These are phyloP conservation scores for Lenzites betulinus DNA, from an alignment of 768 basidiomycete species.

Conservation along the genomic window DNA sequence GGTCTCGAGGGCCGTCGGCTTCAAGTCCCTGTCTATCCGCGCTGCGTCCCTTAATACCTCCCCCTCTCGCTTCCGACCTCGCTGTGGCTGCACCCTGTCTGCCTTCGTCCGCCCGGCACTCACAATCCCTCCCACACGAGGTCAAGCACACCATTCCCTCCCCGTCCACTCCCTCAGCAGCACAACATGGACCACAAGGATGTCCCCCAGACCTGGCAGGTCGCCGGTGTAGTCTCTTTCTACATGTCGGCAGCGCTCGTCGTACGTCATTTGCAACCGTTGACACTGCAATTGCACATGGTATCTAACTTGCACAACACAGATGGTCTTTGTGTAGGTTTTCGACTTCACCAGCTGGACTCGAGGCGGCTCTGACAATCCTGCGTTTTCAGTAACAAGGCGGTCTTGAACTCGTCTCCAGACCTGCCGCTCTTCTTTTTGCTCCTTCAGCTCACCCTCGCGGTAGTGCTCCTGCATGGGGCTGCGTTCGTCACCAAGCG, in stretches of 20 bases:
- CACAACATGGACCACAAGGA: conserved; percentile 36
- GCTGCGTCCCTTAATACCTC: conserved; percentile 14
- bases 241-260: conserved; percentile 79
- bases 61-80: neutral
- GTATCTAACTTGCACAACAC: conserved; percentile 9
- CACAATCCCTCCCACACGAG: neutral
- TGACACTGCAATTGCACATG: neutral
- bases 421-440: conserved; percentile 70
- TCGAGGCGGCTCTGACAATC: neutral
- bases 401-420: conserved; percentile 66
- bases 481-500: conserved; percentile 49
- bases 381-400: conserved; percentile 60
- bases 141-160: neutral
- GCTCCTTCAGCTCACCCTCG: conserved; percentile 65
- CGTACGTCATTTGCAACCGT: conserved; percentile 44
- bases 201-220: conserved; percentile 44
- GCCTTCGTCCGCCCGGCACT: neutral
- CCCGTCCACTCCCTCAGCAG: neutral
- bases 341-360: neutral
- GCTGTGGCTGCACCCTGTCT: neutral
- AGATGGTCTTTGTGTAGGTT: conserved; percentile 55
- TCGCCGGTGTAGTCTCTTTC: conserved; percentile 73
- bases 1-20: conserved; percentile 5
- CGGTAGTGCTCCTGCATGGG: conserved; percentile 62
- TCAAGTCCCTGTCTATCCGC: conserved; percentile 13